These are phyloP conservation scores for Sphaerulina populicola DNA, from an alignment of 2,329 filamentous ascomycete species.

Conservation along the genomic window DNA sequence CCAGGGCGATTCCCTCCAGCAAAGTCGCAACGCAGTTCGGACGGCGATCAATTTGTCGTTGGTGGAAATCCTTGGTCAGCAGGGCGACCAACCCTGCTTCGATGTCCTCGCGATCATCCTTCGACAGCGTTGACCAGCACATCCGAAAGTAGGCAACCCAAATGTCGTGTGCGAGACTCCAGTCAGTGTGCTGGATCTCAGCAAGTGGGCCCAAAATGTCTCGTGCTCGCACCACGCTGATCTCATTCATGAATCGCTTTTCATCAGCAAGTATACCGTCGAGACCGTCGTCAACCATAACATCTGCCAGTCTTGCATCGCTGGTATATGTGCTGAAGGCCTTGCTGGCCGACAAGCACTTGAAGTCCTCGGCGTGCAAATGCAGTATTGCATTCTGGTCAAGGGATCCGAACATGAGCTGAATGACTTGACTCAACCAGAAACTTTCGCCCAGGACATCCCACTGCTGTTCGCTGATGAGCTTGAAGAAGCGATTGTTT, in stretches of 20 bases:
- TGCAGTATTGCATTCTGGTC: constrained; percentile 74
- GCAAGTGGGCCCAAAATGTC: constrained; percentile 84
- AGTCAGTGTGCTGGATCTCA: constrained; percentile 86
- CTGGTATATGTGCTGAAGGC: constrained; percentile 65
- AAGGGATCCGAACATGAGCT: constrained; percentile 81
- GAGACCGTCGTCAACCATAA: constrained; percentile 74
- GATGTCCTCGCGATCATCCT: constrained; percentile 81
- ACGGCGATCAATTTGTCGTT: constrained; percentile 83
- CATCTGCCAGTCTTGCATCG: constrained; percentile 53
- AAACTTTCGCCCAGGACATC: constrained; percentile 90
- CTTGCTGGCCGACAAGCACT: constrained; percentile 62
- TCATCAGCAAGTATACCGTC: constrained; percentile 72
- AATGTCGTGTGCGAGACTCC: constrained; percentile 71
- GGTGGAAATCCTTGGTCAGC: constrained; percentile 91
- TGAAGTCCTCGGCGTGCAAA: constrained; percentile 77
- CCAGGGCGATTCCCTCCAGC: constrained; percentile 75
- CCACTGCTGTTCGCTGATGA: constrained; percentile 91
- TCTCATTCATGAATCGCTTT: constrained; percentile 70
- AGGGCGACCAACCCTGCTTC: constrained; percentile 85
- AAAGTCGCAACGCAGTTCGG: constrained; percentile 94
- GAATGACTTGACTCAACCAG: constrained; percentile 92
- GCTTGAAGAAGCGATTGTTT: constrained; percentile 78
- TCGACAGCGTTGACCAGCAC: constrained; percentile 80
- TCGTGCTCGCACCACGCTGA: constrained; percentile 76
- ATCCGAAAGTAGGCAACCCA: constrained; percentile 90